Conservation (phyloP, 345 rosid genomes). For the Eucalyptus coolabah region DNA sequence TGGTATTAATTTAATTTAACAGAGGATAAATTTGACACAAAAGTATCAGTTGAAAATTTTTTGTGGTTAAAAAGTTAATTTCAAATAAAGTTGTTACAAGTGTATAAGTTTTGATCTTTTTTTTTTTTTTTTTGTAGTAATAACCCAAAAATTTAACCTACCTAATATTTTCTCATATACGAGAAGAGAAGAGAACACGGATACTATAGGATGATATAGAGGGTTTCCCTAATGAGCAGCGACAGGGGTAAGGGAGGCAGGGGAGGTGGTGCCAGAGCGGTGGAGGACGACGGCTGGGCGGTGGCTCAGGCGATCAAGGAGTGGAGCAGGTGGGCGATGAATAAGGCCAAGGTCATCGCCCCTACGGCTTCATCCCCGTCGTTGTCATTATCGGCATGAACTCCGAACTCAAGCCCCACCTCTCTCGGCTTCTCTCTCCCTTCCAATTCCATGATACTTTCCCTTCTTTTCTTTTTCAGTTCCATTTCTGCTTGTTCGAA, state of each 20-base stretch:
- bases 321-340: constrained; percentile 88
- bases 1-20: too few species aligned
- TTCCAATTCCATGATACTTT: constrained; percentile 18
- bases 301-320: constrained; percentile 43
- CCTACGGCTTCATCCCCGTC: constrained; percentile 91
- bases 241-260: constrained; percentile 41
- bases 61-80: too few species aligned
- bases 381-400: constrained; percentile 84
- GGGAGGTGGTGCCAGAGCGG: constrained; percentile 27
- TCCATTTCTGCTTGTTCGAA: background rate
- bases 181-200: background rate
- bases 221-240: constrained; percentile 6
- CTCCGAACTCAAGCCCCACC: constrained; percentile 83
- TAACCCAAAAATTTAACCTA: background rate
- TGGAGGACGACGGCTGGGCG: constrained; percentile 30
- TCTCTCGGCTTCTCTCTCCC: constrained; percentile 81
- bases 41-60: too few species aligned
- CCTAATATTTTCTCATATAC: background rate
- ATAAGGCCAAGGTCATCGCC: constrained; percentile 75
- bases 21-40: background rate
- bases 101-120: too few species aligned
- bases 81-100: background rate
- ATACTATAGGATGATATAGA: background rate
- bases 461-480: background rate
- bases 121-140: background rate